Percentiles rank a stretch among this genome's conserved stretches.
Evolutionary conservation across 495 filamentous ascomycete genomes (phyloP).

Genomic region (Penicillium odoratum): DNA sequence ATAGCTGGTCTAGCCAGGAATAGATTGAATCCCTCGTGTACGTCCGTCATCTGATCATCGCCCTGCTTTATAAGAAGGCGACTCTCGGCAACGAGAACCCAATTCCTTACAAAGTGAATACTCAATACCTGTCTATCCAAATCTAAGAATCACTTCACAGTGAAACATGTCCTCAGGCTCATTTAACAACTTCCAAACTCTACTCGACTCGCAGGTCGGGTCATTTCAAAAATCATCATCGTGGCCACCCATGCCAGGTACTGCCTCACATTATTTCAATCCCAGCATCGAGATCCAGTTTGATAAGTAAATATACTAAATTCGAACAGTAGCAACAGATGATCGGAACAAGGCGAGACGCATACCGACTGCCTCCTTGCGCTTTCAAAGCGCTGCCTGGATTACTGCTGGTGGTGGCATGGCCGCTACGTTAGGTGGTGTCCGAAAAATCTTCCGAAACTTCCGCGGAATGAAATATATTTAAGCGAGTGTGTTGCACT

Average conservation of each 20-base stretch:
- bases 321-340: conserved; percentile 6
- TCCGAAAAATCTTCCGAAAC: conserved; percentile 30
- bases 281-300: not conserved
- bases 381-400: conserved; percentile 34
- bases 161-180: conserved; percentile 2
- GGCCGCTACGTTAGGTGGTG: conserved; percentile 31
- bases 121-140: not conserved
- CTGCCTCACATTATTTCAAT: not conserved
- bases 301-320: not conserved
- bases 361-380: conserved; percentile 26
- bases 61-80: not conserved
- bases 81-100: not conserved
- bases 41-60: conserved; percentile 4
- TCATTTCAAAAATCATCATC: conserved; percentile 12
- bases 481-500: not conserved
- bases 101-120: not conserved
- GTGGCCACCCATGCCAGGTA: conserved; percentile 7
- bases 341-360: conserved; percentile 9
- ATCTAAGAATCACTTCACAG: not conserved
- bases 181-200: conserved; percentile 22
- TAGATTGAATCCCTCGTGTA: not conserved
- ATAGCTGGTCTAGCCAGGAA: not conserved
- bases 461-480: conserved; percentile 35
- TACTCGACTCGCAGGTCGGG: conserved; percentile 26
- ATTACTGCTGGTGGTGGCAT: conserved; percentile 33